Evolutionary conservation across 768 basidiomycete species (phyloP), one percentile per base, ranked within the genome.

Genomic region (Rhizopogon vesiculosus): DNA sequence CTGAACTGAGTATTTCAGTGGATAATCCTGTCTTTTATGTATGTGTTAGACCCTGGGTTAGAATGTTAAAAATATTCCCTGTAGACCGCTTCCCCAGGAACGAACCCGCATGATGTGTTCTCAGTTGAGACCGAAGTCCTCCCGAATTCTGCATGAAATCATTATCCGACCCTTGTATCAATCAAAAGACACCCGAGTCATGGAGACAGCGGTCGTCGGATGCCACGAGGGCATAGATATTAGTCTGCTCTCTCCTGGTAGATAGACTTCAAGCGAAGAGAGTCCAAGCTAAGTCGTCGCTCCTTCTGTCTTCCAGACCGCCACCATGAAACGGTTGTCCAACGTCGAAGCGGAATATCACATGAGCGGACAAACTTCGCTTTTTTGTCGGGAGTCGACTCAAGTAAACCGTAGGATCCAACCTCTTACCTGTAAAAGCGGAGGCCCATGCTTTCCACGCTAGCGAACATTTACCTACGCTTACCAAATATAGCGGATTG

Each of bases 21-120:
- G 12, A 19, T 25, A 25, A 29, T 2, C 42, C 18, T 53, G 16
- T 38, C 28, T 43, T 51, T 60, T 66, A 65, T 60, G 45, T 52
- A 50, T 39, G 22, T 54, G 35, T 16, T 48, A 51, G 19, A 9
- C 31, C 16, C 39, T 35, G 5, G n/a, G n/a, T 15, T 33, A 40
- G 40, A 28, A 28, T 7, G 43, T 42, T 39, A 49, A 63, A 61
- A 56, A 51, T 53, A 58, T 48, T 9, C 4, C 49, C 18, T 44
- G 39, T 39, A 60, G 51, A 22, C 22, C 22, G 22, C 25, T 45
- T 56, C 40, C 48, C 31, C 28, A 40, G 45, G 40, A 3, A 45
- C 15, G 25, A 44, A 28, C 12, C 7, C 7, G 13, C 43, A 38
- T 31, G 8, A 7, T 46, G 31, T 1, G 7, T 19, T 55, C 42